phyloP scores from a whole-genome alignment of 139 green algal genomes.

The Mychonastes homosphaera region DNA sequence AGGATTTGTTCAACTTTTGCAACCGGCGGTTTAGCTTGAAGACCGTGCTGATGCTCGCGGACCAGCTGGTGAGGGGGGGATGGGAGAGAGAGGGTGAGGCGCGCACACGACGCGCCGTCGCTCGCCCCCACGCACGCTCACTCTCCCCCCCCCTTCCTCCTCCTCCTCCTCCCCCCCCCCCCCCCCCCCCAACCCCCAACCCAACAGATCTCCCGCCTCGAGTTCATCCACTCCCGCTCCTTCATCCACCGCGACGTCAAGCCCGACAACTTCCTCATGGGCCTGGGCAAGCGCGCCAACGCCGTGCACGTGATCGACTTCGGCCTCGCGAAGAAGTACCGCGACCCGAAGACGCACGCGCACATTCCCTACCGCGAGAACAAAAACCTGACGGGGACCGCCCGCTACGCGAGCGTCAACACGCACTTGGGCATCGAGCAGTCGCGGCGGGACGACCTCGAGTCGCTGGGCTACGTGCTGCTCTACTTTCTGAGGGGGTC shows the following conservation, averaged over 20 bases:
- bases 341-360: slow-evolving; percentile 95
- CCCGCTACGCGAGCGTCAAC: slow-evolving; percentile 98
- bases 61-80: slow-evolving; percentile 86
- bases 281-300: slow-evolving; percentile 93
- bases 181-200: too few species aligned
- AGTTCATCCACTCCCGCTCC: slow-evolving; percentile 94
- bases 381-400: slow-evolving; percentile 94
- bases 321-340: slow-evolving; percentile 98
- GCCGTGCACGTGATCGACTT: slow-evolving; percentile 99
- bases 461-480: slow-evolving; percentile 75
- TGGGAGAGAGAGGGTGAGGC: too few species aligned
- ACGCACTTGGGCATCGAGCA: slow-evolving; percentile 99
- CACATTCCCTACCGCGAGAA: slow-evolving; percentile 99
- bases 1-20: slow-evolving; percentile 99
- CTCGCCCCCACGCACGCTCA: neutral
- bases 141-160: too few species aligned
- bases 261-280: slow-evolving; percentile 76
- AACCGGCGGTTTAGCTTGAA: slow-evolving; percentile 96
- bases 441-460: slow-evolving; percentile 87
- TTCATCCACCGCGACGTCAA: slow-evolving; percentile 94
- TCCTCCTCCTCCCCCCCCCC: neutral
- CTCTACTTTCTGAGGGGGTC: slow-evolving; percentile 98
- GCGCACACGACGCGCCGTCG: neutral
- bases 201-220: slow-evolving; percentile 78
- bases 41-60: slow-evolving; percentile 97